Conservation (phyloP, 2,329 filamentous ascomycete genomes). For the Alternaria sp. region DNA sequence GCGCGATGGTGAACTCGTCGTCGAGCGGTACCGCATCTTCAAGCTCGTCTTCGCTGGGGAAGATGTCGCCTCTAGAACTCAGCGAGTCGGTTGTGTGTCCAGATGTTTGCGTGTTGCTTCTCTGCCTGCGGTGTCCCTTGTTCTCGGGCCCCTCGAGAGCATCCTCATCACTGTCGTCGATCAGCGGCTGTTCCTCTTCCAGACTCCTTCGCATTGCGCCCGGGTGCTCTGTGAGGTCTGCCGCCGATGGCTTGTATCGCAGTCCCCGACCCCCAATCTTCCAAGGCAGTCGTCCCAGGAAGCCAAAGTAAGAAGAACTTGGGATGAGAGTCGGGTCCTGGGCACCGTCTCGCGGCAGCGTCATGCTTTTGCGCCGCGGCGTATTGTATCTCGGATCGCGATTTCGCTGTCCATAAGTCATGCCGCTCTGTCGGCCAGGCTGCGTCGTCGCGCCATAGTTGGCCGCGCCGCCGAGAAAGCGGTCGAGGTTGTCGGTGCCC, state of each 20-base stretch:
- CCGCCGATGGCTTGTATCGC: constrained; percentile 88
- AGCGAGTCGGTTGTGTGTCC: constrained; percentile 85
- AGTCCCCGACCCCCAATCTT: constrained; percentile 79
- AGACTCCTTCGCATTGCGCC: constrained; percentile 59
- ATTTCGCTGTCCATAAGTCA: constrained; percentile 85
- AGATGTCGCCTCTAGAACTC: constrained; percentile 87
- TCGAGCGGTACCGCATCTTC: constrained; percentile 93
- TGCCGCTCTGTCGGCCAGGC: constrained; percentile 76
- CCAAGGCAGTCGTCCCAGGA: constrained; percentile 83
- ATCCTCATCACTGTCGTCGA: constrained; percentile 67
- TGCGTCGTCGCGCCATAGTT: constrained; percentile 61
- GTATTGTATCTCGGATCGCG: constrained; percentile 47
- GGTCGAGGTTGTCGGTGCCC: constrained; percentile 84
- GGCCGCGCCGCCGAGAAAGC: constrained; percentile 75
- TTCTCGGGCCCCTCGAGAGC: constrained; percentile 29
- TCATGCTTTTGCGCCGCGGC: constrained; percentile 63
- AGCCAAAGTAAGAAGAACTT: constrained; percentile 83
- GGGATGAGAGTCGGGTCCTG: constrained; percentile 88
- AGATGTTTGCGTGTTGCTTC: constrained; percentile 82
- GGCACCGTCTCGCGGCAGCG: constrained; percentile 58
- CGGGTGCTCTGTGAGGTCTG: constrained; percentile 88
- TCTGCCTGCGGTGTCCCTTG: constrained; percentile 61
- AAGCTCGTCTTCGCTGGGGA: constrained; percentile 84
- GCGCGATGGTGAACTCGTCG: constrained; percentile 87
- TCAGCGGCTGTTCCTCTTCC: constrained; percentile 74